A percentile compares a stretch with the other conserved stretches of the same genome.
These are phyloP conservation scores for Colletotrichum spinosum DNA, from an alignment of 2,329 filamentous ascomycete genomes.

Conservation along the genomic window DNA sequence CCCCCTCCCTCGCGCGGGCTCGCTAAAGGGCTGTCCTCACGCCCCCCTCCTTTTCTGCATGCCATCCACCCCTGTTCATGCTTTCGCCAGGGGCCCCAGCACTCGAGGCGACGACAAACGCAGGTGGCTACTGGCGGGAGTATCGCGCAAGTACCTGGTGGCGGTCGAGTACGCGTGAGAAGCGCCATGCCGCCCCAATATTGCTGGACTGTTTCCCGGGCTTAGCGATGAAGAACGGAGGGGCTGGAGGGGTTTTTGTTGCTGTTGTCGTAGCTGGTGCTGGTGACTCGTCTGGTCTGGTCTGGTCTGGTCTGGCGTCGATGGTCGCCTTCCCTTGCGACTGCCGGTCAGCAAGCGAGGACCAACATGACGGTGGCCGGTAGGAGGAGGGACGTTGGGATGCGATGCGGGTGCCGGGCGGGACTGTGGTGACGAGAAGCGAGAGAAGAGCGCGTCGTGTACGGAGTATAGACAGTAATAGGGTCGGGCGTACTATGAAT, in stretches of 20 bases:
- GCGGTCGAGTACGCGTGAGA: slow-evolving; percentile 36
- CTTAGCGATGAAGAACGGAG: slow-evolving; percentile 40
- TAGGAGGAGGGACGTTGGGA: no score
- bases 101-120: slow-evolving; percentile 27
- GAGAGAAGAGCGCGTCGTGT: no score
- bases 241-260: neutral
- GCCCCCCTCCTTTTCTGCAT: slow-evolving; percentile 33
- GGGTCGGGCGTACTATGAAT: no score
- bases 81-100: slow-evolving; percentile 30
- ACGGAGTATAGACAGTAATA: no score
- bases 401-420: no score
- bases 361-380: no score
- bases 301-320: no score
- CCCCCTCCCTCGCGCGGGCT: neutral
- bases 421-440: no score
- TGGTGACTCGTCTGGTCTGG: no score
- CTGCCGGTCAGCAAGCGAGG: no score
- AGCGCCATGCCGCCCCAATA: slow-evolving; percentile 46
- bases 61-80: slow-evolving; percentile 30
- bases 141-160: slow-evolving; percentile 34
- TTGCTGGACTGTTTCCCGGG: slow-evolving; percentile 40
- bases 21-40: slow-evolving; percentile 29
- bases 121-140: slow-evolving; percentile 29
- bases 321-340: no score
- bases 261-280: no score